These are phyloP conservation scores for Kodamaea ohmeri DNA, from an alignment of 1,139 yeast species.

Conservation along the genomic window DNA sequence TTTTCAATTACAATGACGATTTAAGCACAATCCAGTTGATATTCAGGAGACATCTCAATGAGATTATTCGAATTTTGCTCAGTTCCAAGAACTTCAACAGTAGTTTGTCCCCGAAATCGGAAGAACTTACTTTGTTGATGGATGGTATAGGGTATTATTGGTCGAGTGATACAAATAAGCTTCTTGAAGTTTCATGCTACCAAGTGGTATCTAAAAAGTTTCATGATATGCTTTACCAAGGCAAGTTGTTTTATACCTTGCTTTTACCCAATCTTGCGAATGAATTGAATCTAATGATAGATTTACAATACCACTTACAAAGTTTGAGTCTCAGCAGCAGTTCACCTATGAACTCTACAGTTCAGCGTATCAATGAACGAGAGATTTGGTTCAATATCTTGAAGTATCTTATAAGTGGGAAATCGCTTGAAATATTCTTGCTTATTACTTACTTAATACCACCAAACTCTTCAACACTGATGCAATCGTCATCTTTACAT, in stretches of 20 bases:
- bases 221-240: constrained; percentile 36
- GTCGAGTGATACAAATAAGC: constrained; percentile 42
- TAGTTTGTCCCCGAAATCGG: constrained; percentile 19
- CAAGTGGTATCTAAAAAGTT: constrained; percentile 40
- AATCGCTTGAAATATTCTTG: constrained; percentile 41
- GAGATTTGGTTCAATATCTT: constrained; percentile 47
- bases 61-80: constrained; percentile 40
- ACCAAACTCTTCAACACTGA: constrained; percentile 42
- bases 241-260: constrained; percentile 34
- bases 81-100: constrained; percentile 39
- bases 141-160: constrained; percentile 48
- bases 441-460: constrained; percentile 45
- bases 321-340: constrained; percentile 25
- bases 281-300: constrained; percentile 45
- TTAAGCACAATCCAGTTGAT: constrained; percentile 47
- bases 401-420: constrained; percentile 45
- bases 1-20: constrained; percentile 49
- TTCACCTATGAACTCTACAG: constrained; percentile 13
- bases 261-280: constrained; percentile 39
- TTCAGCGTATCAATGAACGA: constrained; percentile 28
- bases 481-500: constrained; percentile 38
- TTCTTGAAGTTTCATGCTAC: constrained; percentile 44
- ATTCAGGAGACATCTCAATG: constrained; percentile 48
- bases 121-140: constrained; percentile 31
- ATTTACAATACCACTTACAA: constrained; percentile 45